Evolutionary conservation across 257 asterid genomes (phyloP), one percentile per base, ranked within the genome.

Genomic region (Plantago ovata): DNA sequence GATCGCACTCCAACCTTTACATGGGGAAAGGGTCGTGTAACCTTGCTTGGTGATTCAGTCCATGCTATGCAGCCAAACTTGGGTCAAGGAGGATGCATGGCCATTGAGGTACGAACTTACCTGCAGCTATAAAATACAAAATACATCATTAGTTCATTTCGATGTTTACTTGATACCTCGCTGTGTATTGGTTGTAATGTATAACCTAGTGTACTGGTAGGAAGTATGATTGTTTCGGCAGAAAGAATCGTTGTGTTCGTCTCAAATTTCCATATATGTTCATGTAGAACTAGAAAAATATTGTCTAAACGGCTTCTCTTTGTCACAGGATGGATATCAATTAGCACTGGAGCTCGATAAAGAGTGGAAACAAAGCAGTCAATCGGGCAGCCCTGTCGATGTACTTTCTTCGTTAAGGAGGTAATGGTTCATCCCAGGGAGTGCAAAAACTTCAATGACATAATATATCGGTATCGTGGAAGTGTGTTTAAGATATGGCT

Each of bases 11-110:
- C 97, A 18, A 69, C 76, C 10, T 69, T 86, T 44, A 74, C 78
- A 21, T 89, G 99, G 99, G 99, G 97, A 67, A 93, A 74, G 81
- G 97, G 97, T 28, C 92, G 87, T 2, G 94, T 89, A 49, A 93
- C 96, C 16, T 75, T 93, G 79, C 95, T 93, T 13, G 99, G 99
- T 68, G 99, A 93, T 76, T 86, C 99, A 0, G 79, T 93, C 69
- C 99, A 93, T 61, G 99, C 97, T 13, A 93, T 93, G 99, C 99
- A 93, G 72, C 99, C 99, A 36, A 93, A 93, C 69, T 81, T 93
- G 83, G 99, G 99, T 42, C 99, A 93, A 74, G 99, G 99, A 18
- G 98, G 99, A 48, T 93, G 97, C 81, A 89, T 93, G 99, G 97
- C 99, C 65, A 93, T 93, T 46, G 99, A 93, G 95, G 98, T 92